Evolutionary conservation across 2,329 filamentous ascomycete genomes (phyloP), one percentile per base, ranked within the genome.

Genomic region (Proliferodiscus dingleyae): DNA sequence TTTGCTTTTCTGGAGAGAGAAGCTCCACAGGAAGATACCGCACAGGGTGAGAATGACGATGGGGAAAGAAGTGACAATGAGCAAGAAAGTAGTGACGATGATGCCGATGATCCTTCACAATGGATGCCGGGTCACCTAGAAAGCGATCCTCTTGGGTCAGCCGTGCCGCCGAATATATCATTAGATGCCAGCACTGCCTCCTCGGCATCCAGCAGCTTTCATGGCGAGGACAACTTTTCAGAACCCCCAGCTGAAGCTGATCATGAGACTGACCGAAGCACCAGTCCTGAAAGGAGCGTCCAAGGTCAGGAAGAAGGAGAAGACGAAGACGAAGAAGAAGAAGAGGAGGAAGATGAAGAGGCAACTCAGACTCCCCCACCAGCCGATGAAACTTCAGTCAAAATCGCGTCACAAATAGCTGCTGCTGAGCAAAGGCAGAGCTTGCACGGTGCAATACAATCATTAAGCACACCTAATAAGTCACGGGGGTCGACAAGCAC

Each of bases 181-280:
- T 58, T 8, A 50, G 58, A 48, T 37, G 33, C 50, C 18, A 68
- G 66, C 49, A 54, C 50, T 6, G 59, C 62, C 6, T 68, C 68
- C 0, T 61, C 61, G 3, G 43, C 51, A 16, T 54, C 59, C 9
- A 60, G 54, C 29, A 60, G 58, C 45, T 54, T 58, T 34, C 57
- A 57, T 28, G 56, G 55, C 26, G 67, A 68, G 41, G 57, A 64
- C 26, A 68, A 64, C 24, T 68, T 67, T 3, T 61, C 59, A 2
- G 62, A 65, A 11, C 53, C 54, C 7, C 45, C 58, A 19, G 63
- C 52, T 3, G 66, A 68, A n/a, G 34, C 34, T 11, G 34, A 37
- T 8, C 28, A 64, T 36, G 71, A 71, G 30, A 74, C 70, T 4
- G 70, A 73, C 43, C 62, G 63, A 16, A 72, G 68, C 41, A 71